These are phyloP conservation scores for Fraxinus velutina DNA, from an alignment of 305 asterid species.

Conservation along the genomic window DNA sequence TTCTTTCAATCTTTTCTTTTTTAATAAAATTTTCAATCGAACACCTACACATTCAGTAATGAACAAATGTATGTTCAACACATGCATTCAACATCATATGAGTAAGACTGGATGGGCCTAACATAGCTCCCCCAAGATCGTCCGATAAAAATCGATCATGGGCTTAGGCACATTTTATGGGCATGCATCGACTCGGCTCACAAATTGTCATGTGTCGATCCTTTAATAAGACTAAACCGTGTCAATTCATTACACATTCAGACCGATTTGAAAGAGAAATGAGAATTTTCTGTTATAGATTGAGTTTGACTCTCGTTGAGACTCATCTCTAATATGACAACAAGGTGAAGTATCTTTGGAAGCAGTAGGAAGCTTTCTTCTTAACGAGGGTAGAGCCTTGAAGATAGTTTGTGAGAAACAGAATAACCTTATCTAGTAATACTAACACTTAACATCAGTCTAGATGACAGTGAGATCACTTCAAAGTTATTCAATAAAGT, in stretches of 20 bases:
- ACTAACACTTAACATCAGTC: neutral
- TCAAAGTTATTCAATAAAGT: neutral
- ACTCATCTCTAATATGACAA: neutral
- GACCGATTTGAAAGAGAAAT: neutral
- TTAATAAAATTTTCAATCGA: too few species aligned
- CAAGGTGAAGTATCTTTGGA: neutral
- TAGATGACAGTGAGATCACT: neutral
- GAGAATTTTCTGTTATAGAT: neutral
- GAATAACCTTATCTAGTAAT: neutral
- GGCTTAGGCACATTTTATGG: neutral
- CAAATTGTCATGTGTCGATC: neutral
- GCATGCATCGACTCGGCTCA: neutral
- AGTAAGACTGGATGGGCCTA: neutral
- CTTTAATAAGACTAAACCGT: neutral
- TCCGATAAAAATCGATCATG: neutral
- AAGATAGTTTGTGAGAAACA: neutral
- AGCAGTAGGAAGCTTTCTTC: neutral
- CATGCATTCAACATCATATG: neutral
- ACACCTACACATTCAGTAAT: neutral
- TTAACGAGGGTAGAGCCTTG: neutral
- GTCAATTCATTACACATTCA: neutral
- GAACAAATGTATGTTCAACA: neutral
- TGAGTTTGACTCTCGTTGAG: neutral
- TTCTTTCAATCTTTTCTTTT: neutral
- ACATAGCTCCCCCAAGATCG: neutral